Percentiles rank a stretch among this genome's conserved stretches.
phyloP scores from a whole-genome alignment of 768 basidiomycete genomes.

The Dacryopinax spathularia region DNA sequence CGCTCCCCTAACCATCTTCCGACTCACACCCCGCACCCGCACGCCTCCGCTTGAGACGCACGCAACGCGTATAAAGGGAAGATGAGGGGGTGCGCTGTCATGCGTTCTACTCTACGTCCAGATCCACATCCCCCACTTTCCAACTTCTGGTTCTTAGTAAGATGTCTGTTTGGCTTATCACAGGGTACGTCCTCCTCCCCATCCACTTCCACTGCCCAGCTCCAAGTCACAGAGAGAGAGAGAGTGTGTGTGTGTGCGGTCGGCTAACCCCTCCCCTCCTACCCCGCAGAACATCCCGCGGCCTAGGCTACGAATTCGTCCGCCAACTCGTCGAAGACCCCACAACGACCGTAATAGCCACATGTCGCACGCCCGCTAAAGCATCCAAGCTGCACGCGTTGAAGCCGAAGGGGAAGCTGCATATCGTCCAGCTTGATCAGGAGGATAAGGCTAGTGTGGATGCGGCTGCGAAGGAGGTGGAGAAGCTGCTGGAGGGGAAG shows the following conservation, averaged over 20 bases:
- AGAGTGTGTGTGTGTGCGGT: neutral
- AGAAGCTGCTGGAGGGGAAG: constrained; percentile 17
- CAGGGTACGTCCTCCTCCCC: constrained; percentile 8
- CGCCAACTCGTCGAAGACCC: constrained; percentile 11
- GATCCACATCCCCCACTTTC: too few relatives aligned
- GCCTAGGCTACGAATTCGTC: constrained; percentile 15
- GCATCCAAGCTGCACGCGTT: constrained; percentile 12
- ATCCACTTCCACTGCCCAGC: neutral
- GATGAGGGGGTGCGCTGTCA: neutral
- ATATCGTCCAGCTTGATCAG: constrained; percentile 26
- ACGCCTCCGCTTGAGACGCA: too few relatives aligned
- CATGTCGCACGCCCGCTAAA: constrained; percentile 16
- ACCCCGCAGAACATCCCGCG: constrained; percentile 14
- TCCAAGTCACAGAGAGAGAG: too few relatives aligned
- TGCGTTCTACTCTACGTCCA: neutral
- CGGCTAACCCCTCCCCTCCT: neutral
- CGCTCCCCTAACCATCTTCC: neutral
- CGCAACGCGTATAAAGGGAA: neutral
- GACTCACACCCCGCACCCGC: too few relatives aligned
- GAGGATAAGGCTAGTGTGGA: constrained; percentile 19
- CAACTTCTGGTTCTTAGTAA: neutral
- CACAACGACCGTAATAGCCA: constrained; percentile 17
- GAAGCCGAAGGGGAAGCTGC: constrained; percentile 19
- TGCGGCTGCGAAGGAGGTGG: constrained; percentile 16
- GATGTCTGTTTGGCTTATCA: constrained; percentile 12